Evolutionary conservation across 331 rosid genomes (phyloP).

Genomic region (Dryas integrifolia): DNA sequence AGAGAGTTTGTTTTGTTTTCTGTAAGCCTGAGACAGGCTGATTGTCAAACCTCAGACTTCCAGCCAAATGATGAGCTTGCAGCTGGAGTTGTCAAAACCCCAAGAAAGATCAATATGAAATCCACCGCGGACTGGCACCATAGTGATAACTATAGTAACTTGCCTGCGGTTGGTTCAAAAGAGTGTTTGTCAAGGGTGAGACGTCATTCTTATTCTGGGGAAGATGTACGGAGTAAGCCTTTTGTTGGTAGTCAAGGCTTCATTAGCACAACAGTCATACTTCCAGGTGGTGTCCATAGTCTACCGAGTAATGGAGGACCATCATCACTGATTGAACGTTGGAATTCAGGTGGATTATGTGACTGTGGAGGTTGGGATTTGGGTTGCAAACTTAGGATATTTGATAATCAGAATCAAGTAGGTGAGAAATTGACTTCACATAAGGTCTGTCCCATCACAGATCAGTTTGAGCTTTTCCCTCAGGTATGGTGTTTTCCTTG

Average conservation of each 20-base stretch:
- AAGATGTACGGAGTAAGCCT: slow-evolving; percentile 17
- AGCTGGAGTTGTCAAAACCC: slow-evolving; percentile 72
- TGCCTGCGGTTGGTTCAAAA: slow-evolving; percentile 20
- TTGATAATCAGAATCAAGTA: slow-evolving; percentile 48
- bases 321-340: slow-evolving; percentile 86
- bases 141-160: slow-evolving; percentile 24
- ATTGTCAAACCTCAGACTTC: slow-evolving; percentile 54
- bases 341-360: slow-evolving; percentile 90
- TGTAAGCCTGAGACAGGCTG: slow-evolving; percentile 53
- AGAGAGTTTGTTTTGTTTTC: slow-evolving; percentile 79
- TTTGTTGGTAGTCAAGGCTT: slow-evolving; percentile 27
- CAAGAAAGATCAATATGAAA: slow-evolving; percentile 32
- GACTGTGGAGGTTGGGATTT: slow-evolving; percentile 99
- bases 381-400: slow-evolving; percentile 77
- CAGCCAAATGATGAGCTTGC: slow-evolving; percentile 85
- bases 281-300: slow-evolving; percentile 87
- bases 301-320: slow-evolving; percentile 95
- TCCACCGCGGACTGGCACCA: slow-evolving; percentile 24
- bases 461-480: slow-evolving; percentile 60
- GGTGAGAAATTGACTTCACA: slow-evolving; percentile 40
- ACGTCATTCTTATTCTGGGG: slow-evolving; percentile 28
- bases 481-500: slow-evolving; percentile 53
- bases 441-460: slow-evolving; percentile 32
- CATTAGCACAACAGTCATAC: slow-evolving; percentile 62
- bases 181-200: slow-evolving; percentile 28